A percentile compares a stretch with the other conserved stretches of the same genome.
These are phyloP conservation scores for Colletotrichum higginsianum DNA, from an alignment of 2,329 filamentous ascomycete genomes.

Conservation along the genomic window DNA sequence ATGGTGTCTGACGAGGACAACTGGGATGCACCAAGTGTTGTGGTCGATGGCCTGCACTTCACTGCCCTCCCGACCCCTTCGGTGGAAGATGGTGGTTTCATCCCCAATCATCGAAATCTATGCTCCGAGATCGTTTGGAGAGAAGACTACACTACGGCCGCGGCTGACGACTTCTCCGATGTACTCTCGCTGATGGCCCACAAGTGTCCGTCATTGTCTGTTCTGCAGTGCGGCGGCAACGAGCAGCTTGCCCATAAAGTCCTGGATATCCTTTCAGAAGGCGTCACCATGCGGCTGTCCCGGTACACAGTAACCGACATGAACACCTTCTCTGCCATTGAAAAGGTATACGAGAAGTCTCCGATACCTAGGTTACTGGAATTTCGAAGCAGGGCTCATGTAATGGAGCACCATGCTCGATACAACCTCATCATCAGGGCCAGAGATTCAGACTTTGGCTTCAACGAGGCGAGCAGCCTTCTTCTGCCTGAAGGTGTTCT, in stretches of 20 bases:
- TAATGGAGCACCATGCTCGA: slow-evolving; percentile 45
- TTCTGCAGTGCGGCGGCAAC: slow-evolving; percentile 57
- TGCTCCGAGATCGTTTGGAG: slow-evolving; percentile 66
- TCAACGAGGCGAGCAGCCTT: slow-evolving; percentile 43
- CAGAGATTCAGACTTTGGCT: slow-evolving; percentile 39
- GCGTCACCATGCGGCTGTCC: slow-evolving; percentile 52
- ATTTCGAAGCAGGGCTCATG: slow-evolving; percentile 42
- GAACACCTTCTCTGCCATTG: neutral
- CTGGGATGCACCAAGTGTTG: slow-evolving; percentile 54
- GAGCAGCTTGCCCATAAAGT: slow-evolving; percentile 43
- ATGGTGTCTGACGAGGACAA: slow-evolving; percentile 55
- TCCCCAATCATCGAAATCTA: slow-evolving; percentile 65
- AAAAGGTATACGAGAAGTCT: slow-evolving; percentile 39
- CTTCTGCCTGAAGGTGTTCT: slow-evolving; percentile 50
- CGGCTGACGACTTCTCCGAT: slow-evolving; percentile 44
- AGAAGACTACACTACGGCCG: slow-evolving; percentile 52
- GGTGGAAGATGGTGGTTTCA: slow-evolving; percentile 52
- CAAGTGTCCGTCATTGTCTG: slow-evolving; percentile 55
- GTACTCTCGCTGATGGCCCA: slow-evolving; percentile 55
- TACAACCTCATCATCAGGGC: slow-evolving; percentile 54
- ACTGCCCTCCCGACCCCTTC: slow-evolving; percentile 53
- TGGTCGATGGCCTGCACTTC: slow-evolving; percentile 62
- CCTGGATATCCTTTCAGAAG: slow-evolving; percentile 47
- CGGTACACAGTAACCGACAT: slow-evolving; percentile 51
- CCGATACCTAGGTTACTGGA: slow-evolving; percentile 49